A percentile compares a stretch with the other conserved stretches of the same genome.
Conservation (phyloP, 1,139 yeast species). For the Hanseniaspora uvarum region DNA sequence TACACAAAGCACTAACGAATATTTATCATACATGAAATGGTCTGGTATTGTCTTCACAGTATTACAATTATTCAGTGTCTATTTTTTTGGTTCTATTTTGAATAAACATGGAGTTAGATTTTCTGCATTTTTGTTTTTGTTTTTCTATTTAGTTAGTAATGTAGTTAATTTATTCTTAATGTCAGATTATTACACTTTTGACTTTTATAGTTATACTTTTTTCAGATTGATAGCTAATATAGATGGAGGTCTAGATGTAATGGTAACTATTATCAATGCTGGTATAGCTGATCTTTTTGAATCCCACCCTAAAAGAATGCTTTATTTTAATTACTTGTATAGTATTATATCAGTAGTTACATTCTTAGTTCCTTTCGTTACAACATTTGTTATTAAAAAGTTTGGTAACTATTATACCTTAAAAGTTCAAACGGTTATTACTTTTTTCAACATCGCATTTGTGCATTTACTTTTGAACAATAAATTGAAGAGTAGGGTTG, state of each 20-base stretch:
- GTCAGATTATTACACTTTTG: constrained; percentile 1
- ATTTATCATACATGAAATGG: constrained; percentile 13
- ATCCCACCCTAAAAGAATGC: constrained; percentile 1
- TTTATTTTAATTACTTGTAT: constrained; percentile 5
- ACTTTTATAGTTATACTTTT: neutral
- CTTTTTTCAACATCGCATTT: neutral
- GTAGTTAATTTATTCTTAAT: neutral
- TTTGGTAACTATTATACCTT: constrained; percentile 7
- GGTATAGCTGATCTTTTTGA: constrained; percentile 7
- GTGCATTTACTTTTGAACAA: constrained; percentile 8
- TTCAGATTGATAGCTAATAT: neutral
- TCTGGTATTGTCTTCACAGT: constrained; percentile 5
- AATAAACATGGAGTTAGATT: constrained; percentile 3
- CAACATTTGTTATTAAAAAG: constrained; percentile 9
- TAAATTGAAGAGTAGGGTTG: neutral
- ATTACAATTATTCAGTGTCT: constrained; percentile 1
- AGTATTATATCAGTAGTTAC: neutral
- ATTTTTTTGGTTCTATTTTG: constrained; percentile 1
- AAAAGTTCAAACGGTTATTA: neutral
- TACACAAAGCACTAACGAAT: neutral
- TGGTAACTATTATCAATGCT: constrained; percentile 5
- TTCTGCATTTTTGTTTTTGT: neutral
- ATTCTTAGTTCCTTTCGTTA: constrained; percentile 2
- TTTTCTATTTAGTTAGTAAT: neutral
- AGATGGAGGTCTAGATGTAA: constrained; percentile 8